Percentiles rank a stretch among this genome's conserved stretches.
phyloP scores from a whole-genome alignment of 345 rosid genomes.

The Salix brachista region DNA sequence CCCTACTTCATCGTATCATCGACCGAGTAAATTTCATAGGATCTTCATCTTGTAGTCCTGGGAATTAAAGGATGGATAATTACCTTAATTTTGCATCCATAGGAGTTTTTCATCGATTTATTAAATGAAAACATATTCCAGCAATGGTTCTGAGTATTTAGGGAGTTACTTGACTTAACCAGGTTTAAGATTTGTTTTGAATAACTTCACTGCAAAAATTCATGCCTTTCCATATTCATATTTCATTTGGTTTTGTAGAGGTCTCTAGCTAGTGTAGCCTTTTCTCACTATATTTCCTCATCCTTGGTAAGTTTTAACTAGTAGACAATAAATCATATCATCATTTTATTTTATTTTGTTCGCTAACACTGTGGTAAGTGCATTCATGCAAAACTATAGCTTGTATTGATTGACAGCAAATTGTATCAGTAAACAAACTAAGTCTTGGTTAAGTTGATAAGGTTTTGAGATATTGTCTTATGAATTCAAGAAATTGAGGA shows the following conservation, averaged over 20 bases:
- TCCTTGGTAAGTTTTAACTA: background rate
- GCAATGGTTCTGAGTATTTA: background rate
- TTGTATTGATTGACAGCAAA: too few species aligned
- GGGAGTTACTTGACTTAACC: background rate
- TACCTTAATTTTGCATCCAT: background rate
- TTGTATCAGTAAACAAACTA: too few species aligned
- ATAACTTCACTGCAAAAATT: too few species aligned
- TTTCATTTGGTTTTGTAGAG: background rate
- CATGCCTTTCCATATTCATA: too few species aligned
- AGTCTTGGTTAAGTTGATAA: too few species aligned
- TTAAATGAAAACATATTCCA: background rate
- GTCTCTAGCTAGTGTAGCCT: background rate
- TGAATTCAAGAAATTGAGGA: too few species aligned
- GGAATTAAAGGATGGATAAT: background rate
- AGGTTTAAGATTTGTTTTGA: too few species aligned
- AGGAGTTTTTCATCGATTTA: background rate
- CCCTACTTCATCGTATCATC: background rate
- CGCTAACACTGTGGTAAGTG: too few species aligned
- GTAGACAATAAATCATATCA: background rate
- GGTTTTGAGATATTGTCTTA: too few species aligned
- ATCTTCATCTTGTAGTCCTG: background rate
- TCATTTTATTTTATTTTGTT: too few species aligned
- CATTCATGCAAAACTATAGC: too few species aligned
- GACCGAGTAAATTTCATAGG: background rate
- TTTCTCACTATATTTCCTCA: background rate